Base-by-base conservation (phyloP, 2,329 filamentous ascomycete species). In the Boeremia exigua region DNA sequence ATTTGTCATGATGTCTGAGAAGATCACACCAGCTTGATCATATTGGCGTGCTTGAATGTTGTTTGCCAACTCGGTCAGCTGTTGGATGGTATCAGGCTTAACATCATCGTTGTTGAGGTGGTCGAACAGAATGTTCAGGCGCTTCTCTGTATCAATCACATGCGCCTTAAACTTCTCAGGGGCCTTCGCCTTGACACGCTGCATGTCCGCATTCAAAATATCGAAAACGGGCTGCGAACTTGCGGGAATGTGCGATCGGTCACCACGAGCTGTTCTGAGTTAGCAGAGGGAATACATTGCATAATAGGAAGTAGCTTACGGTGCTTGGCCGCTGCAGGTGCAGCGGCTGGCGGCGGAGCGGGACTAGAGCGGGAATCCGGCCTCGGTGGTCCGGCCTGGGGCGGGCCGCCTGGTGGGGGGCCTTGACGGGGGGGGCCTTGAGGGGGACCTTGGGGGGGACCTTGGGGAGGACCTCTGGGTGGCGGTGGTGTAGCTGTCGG, bases 101-200 rank as follows among this genome's bases (percentile, higher is more conserved):
- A 98, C 82, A 36, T 97, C 81, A 70, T 98, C 93, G 64, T 98
- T 98, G 82, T 98, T 99, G 42, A 99, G 82, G 75, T 97, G 92
- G 72, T 99, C 94, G 74, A 97, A 98, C n/a, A 99, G 81, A 45
- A 97, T 88, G 68, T 90, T 91, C 56, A 99, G 83, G 27, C 95
- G 88, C 79, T 96, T 96, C 74, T 96, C 91, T 2, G 93, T 95
- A 73, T 98, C 95, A 68, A 92, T 90, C 17, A 99, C 92, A 74
- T 98, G 93, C 12, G 88, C 84, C 60, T 91, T 88, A 79, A 95
- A 97, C 14, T 88, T 88, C n/a, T 88, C 81, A 15, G 95, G 95
- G 0, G 95, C 95, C 65, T 91, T 89, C 29, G 87, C 80, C 56
- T 93, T 93, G 51, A 99, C 90, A 30, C 92, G 90, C 67, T 94